Base-by-base conservation (phyloP, 2,329 filamentous ascomycete genomes). In the Sporothrix phasma region DNA sequence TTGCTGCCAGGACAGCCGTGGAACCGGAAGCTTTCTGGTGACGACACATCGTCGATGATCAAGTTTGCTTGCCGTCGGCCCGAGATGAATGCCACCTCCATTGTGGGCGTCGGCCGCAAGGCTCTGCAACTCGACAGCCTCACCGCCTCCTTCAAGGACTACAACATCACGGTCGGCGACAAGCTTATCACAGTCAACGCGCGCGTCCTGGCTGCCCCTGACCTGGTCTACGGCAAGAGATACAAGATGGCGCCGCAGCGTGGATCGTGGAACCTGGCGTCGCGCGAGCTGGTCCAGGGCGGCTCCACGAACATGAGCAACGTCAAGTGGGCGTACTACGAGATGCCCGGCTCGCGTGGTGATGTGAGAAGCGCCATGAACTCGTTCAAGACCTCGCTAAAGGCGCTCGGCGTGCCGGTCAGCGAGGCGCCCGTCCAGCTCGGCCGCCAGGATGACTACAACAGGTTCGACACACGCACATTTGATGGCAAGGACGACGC, bases 221-320 rank as follows among this genome's bases (percentile, higher is more conserved):
- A 68, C 0, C 75, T 96, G 31, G 72, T 76, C 1, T 96, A 96
- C 70, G 66, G 72, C 64, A 66, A 72, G 22, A 67, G 47, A 17
- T 71, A 67, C 6, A 64, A 49, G 7, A 65, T 80, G 5, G 71
- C 60, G 0, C 75, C 81, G 0, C 67, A 63, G 1, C 74, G 76
- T n/a, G 89, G 87, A 0, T 79, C 80, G 0, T 94, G 89, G 90
- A 91, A 92, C 69, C 82, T 93, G 78, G 74, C 68, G 0, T 72
- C 76, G 0, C 78, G 84, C 15, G 80, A 79, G 65, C 87, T 92
- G 53, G 75, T 78, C 8, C 81, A 76, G 58, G 70, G 81, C 0
- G 81, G 82, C 0, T 70, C 60, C 0, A 66, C 62, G 5, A 80
- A 41, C 19, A 45, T 87, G 37, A 70, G 72, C 0, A 73, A 71